Evolutionary conservation across 192 early-diverging fungal species (phyloP), one percentile per base, ranked within the genome.

Genomic region (Coemansia sp.): DNA sequence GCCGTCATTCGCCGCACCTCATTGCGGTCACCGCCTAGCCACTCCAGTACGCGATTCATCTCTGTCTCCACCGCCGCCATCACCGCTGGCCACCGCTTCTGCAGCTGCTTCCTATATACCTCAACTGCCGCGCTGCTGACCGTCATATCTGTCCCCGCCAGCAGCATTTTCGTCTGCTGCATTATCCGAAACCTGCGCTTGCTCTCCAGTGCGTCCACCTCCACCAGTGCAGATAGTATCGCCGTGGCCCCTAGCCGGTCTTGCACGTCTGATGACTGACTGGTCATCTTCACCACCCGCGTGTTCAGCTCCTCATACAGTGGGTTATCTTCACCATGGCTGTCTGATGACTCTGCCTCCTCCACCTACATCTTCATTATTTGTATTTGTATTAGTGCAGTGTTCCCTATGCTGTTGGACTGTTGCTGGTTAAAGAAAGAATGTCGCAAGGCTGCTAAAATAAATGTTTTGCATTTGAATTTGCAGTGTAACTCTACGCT

Each of bases 1-100:
- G 78, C 62, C 5, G 74, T 76, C 54, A 69, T 62, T 53, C 72
- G 63, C 24, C 74, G 74, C 51, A 70, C 60, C 19, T 76, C 74
- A 50, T 57, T 66, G 57, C 70, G 66, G 52, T 70, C 70, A 70
- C 64, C 64, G 17, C 60, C 70, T 31, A 81, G 70, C 74, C 69
- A 70, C 29, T 81, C 78, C 36, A 81, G 32, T 33, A 63, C 31
- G 84, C 82, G 63, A 31, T 54, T 68, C 20, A 75, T 50, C 10
- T 75, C 70, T 24, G 57, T 57, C 30, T 80, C 78, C 22, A 65
- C 61, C 10, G 65, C 52, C 20, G 33, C 54, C 42, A 71, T 31
- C 17, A 68, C 67, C 17, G 59, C 54, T 3, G 70, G 51, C 74
- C 78, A 75, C n/a, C 61, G 67, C 59, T 70, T 68, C 27, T 60